Conservation (phyloP, 2,329 filamentous ascomycete genomes). For the Colletotrichum sp. region DNA sequence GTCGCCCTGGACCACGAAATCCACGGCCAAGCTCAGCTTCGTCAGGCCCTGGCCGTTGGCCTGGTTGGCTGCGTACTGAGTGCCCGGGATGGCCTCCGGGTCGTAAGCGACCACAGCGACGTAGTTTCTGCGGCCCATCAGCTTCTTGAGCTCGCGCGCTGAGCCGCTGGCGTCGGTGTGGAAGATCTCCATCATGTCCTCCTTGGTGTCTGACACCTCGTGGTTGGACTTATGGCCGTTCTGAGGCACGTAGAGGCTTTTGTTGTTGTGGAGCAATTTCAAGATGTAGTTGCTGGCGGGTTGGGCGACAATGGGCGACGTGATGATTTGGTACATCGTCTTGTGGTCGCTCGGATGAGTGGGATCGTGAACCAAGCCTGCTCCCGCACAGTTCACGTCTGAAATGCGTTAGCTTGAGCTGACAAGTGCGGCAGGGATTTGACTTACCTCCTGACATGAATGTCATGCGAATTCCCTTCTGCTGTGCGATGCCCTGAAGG, state of each 20-base stretch:
- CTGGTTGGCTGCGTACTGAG: slow-evolving; percentile 33
- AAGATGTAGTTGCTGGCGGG: slow-evolving; percentile 86
- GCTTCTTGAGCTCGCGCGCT: slow-evolving; percentile 80
- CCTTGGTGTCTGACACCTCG: slow-evolving; percentile 87
- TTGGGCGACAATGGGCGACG: slow-evolving; percentile 88
- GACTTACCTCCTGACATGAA: slow-evolving; percentile 84
- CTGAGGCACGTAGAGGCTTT: slow-evolving; percentile 85
- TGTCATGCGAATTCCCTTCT: slow-evolving; percentile 95
- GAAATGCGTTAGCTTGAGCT: slow-evolving; percentile 24
- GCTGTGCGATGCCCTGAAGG: slow-evolving; percentile 91
- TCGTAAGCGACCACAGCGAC: slow-evolving; percentile 94
- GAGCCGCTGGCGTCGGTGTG: slow-evolving; percentile 89
- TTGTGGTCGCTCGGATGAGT: slow-evolving; percentile 92
- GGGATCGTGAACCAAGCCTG: slow-evolving; percentile 93
- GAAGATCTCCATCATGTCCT: slow-evolving; percentile 99
- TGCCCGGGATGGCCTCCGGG: slow-evolving; percentile 67
- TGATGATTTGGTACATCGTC: slow-evolving; percentile 99
- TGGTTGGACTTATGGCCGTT: slow-evolving; percentile 82
- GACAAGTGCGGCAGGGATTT: neutral
- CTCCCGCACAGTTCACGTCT: slow-evolving; percentile 89
- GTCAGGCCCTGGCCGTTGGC: slow-evolving; percentile 49
- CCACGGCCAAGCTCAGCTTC: slow-evolving; percentile 86
- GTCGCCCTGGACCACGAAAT: slow-evolving; percentile 96
- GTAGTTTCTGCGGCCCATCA: slow-evolving; percentile 95
- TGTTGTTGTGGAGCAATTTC: slow-evolving; percentile 94